A percentile compares a stretch with the other conserved stretches of the same genome.
Conservation (phyloP, 352 stramenopile species). For the Blastocystis sp. region DNA sequence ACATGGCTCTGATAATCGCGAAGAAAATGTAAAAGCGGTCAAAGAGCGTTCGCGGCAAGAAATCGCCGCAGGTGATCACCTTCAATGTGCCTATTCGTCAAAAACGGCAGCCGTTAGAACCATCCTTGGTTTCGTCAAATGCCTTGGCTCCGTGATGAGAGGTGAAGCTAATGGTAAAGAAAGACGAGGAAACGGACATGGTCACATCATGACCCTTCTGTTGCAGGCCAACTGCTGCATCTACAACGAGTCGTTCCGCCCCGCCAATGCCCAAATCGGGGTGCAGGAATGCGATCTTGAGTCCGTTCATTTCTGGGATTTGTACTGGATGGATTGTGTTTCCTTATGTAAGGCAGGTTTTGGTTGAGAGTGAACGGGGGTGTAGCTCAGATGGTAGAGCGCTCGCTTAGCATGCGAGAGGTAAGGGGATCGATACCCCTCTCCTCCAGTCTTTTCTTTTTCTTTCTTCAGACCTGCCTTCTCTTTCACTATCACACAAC, state of each 20-base stretch:
- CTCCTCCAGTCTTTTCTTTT: constrained; percentile 73
- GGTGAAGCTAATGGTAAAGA: constrained; percentile 85
- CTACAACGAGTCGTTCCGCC: constrained; percentile 90
- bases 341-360: neutral
- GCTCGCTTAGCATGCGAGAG: constrained; percentile 74
- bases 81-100: constrained; percentile 73
- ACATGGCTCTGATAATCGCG: constrained; percentile 89
- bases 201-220: constrained; percentile 80
- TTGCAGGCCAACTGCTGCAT: constrained; percentile 86
- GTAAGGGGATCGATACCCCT: constrained; percentile 73
- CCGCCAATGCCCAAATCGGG: constrained; percentile 96
- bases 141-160: constrained; percentile 90
- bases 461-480: neutral
- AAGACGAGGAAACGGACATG: neutral
- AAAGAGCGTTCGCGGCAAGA: constrained; percentile 87
- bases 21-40: constrained; percentile 89
- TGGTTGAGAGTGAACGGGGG: neutral
- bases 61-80: constrained; percentile 89
- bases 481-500: neutral
- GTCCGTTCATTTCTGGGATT: neutral
- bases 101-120: constrained; percentile 78
- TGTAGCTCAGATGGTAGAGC: constrained; percentile 74
- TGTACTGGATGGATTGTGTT: neutral
- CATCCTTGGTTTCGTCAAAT: constrained; percentile 87
- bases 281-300: constrained; percentile 83